Evolutionary conservation across 2,329 filamentous ascomycete species (phyloP).

Genomic region (Aaosphaeria pasadenensis): DNA sequence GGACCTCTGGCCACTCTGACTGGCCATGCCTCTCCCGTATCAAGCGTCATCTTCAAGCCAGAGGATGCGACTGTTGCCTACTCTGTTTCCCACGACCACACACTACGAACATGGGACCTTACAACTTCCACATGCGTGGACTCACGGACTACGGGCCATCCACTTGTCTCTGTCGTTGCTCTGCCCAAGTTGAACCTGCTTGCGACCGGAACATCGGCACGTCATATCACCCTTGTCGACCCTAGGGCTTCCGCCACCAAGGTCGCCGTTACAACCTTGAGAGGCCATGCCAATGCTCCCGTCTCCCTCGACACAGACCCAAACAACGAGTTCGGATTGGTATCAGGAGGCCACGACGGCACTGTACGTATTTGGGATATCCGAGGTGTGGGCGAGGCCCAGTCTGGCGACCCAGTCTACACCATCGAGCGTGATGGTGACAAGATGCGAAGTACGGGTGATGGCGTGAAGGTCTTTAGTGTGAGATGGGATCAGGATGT

Average conservation of each 20-base stretch:
- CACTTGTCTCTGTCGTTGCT: conserved; percentile 75
- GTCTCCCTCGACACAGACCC: conserved; percentile 59
- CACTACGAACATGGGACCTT: conserved; percentile 85
- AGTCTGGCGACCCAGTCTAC: conserved; percentile 69
- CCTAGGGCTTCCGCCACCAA: conserved; percentile 74
- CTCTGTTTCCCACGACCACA: conserved; percentile 87
- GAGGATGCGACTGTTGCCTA: conserved; percentile 86
- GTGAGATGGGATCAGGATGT: conserved; percentile 82
- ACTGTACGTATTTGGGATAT: conserved; percentile 95
- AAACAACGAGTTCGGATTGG: conserved; percentile 75
- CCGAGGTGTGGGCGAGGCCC: conserved; percentile 57
- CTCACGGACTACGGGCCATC: conserved; percentile 78
- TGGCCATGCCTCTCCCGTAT: conserved; percentile 71
- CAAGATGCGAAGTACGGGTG: conserved; percentile 62
- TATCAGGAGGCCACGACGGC: conserved; percentile 87
- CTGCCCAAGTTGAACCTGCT: conserved; percentile 64
- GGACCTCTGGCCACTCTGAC: conserved; percentile 74
- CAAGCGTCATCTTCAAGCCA: conserved; percentile 80
- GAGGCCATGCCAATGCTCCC: conserved; percentile 78
- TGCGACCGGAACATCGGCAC: conserved; percentile 75
- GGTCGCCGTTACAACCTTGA: conserved; percentile 83
- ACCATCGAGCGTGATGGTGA: conserved; percentile 71
- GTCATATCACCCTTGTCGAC: conserved; percentile 91
- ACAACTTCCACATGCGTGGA: conserved; percentile 76
- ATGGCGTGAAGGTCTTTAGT: conserved; percentile 85